These are phyloP conservation scores for Cercospora citrullina DNA, from an alignment of 2,329 filamentous ascomycete genomes.

Conservation along the genomic window DNA sequence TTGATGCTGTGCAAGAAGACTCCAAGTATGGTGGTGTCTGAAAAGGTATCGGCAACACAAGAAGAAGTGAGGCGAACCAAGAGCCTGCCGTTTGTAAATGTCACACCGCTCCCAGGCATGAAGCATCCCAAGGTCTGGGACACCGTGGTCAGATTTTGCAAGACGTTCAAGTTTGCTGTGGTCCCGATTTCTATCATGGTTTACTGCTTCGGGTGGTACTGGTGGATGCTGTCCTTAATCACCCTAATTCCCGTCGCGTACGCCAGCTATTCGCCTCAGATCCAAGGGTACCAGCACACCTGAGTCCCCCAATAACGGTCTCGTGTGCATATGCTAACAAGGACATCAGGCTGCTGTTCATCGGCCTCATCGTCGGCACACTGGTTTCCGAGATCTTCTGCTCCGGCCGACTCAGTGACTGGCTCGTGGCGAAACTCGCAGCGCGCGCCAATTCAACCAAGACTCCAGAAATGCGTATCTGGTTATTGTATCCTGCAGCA, in stretches of 20 bases:
- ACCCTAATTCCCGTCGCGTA: conserved; percentile 25
- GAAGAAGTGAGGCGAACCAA: conserved; percentile 21
- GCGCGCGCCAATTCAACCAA: conserved; percentile 14
- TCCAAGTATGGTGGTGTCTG: not conserved
- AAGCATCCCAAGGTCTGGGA: conserved; percentile 24
- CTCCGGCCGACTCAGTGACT: conserved; percentile 24
- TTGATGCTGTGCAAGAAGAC: conserved; percentile 17
- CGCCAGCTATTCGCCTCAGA: conserved; percentile 23
- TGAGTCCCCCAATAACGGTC: accelerated
- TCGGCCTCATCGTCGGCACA: conserved; percentile 26
- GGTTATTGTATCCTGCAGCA: conserved; percentile 24
- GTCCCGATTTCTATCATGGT: conserved; percentile 21
- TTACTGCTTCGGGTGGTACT: conserved; percentile 26
- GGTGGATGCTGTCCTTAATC: conserved; percentile 24
- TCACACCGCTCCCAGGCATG: conserved; percentile 22
- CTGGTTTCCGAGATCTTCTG: conserved; percentile 24
- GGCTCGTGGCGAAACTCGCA: conserved; percentile 25
- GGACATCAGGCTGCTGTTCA: conserved; percentile 19
- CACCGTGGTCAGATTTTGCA: conserved; percentile 20
- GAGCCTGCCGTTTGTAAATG: conserved; percentile 18
- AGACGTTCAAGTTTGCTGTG: conserved; percentile 22
- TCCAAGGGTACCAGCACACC: conserved; percentile 16
- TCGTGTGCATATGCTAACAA: not conserved
- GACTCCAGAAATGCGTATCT: conserved; percentile 25
- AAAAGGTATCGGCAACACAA: conserved; percentile 10